Base-by-base conservation (phyloP, 164 flowering plant species). In the Kalanchoe fedtschenkoi region DNA sequence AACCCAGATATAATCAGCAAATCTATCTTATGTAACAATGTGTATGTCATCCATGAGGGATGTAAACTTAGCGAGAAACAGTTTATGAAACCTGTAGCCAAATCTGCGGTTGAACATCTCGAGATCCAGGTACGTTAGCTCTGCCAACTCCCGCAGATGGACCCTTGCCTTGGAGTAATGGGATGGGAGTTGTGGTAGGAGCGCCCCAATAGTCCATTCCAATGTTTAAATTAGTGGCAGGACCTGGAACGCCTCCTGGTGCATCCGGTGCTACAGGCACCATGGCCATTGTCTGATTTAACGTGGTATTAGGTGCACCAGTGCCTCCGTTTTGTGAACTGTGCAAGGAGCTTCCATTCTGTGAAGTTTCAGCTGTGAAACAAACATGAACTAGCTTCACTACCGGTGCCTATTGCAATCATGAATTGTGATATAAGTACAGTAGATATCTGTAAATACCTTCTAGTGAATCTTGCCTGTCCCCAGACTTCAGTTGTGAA, bases 131-230 rank as follows among this genome's bases (percentile, higher is more conserved):
- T 69, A 83, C 42, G 55, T 77, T 85, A 21, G 78, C 64, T 71
- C 82, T 78, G 58, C 89, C 87, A 66, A 78, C 85, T 39, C 82
- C 74, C 42, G 85, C 64, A 64, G 91, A 66, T 34, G 91, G 72
- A 51, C 82, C 82, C 64, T 84, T 84, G 60, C 90, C 96, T 58
- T 68, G 81, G 42, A 89, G 62, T 62, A 83, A 78, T 69, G 96
- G 85, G 26, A 81, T 60, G 56, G 81, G 29, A 5, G 92, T 58
- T 61, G 91, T 33, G 64, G 83, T 59, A 54, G 86, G 80, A 63
- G 85, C 71, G 43, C 84, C 88, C 98, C 98, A 92, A 66, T 92
- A 92, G 59, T 92, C 98, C 96, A 89, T 89, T 65, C 98, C 98
- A 65, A 92, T 89, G 67, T 92, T 88, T 69, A 92, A 81, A 74